Evolutionary conservation across 2,329 filamentous ascomycete genomes (phyloP), one percentile per base, ranked within the genome.

Genomic region (Penicillium thymicola): DNA sequence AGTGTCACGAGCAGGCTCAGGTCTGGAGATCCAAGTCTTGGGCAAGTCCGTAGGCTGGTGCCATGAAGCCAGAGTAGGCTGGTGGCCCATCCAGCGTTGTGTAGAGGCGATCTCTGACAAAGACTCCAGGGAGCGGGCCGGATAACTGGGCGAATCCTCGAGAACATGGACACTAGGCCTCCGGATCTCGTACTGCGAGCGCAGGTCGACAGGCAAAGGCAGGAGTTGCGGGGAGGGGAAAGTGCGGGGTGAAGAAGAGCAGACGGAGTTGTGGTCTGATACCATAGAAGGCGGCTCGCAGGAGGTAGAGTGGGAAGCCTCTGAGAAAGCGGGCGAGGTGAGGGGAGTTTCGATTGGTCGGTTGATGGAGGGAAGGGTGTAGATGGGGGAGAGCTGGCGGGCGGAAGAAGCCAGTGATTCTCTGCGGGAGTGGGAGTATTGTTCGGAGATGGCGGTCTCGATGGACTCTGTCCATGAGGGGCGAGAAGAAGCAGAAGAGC

Each of bases 261-360:
- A 83, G 54, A 82, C 79, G 1, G 86, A 88, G 60, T 82, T 82
- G 28, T 79, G 78, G 70, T 94, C 90, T 0, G 89, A 91, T 48
- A 89, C 80, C 60, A 90, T 79, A 1, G 88, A 89, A 7, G 87
- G 87, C 5, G 86, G 84, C 43, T 88, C 86, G 16, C 82, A 76
- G 2, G 79, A 82, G 18, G 81, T 80, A 48, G 78, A 74, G 57
- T 79, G 76, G 2, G 87, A 89, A 38, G 82, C 79, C 51, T 87
- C 84, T 2, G 85, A 88, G 63, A 80, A 83, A 50, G 83, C 80
- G 14, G 87, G 87, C 9, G 86, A 89, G 41, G 83, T 84, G 64
- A 88, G 79, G 36, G 86, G 81, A 10, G 80, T 79, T 56, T 88
- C 84, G 59, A 75, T 67, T 41, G 70, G 70, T 40, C 68, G 70